phyloP scores from a whole-genome alignment of 495 filamentous ascomycete species.

The Neurospora sp. region DNA sequence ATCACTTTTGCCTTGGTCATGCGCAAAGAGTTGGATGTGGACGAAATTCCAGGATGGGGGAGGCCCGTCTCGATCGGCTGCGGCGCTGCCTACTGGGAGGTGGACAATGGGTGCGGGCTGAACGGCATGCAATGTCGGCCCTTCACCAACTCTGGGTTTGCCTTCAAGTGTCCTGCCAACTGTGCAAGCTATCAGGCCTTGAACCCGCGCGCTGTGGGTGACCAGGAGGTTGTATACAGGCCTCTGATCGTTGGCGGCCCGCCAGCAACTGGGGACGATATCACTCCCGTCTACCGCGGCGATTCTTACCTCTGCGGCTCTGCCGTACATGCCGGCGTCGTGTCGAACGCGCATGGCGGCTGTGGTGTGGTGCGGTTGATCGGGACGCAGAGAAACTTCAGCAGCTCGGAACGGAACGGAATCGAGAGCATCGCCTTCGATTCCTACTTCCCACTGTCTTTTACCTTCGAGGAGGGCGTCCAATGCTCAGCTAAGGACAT shows the following conservation, averaged over 20 bases:
- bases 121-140: conserved; percentile 76
- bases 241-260: conserved; percentile 70
- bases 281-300: background rate
- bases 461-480: conserved; percentile 45
- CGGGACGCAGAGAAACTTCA: conserved; percentile 5
- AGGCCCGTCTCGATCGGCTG: conserved; percentile 58
- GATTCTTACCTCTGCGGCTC: conserved; percentile 78
- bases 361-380: conserved; percentile 38
- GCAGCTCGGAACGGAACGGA: conserved; percentile 9
- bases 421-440: conserved; percentile 33
- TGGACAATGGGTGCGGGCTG: conserved; percentile 65
- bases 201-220: conserved; percentile 66
- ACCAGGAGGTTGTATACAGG: conserved; percentile 58
- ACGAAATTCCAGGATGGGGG: conserved; percentile 61
- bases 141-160: conserved; percentile 55
- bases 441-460: conserved; percentile 47
- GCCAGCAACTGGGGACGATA: conserved; percentile 28
- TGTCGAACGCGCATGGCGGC: conserved; percentile 57
- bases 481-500: conserved; percentile 53
- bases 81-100: conserved; percentile 51
- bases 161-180: conserved; percentile 74
- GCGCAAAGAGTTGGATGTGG: conserved; percentile 49
- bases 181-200: conserved; percentile 56
- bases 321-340: conserved; percentile 41
- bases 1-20: conserved; percentile 60